Percentiles rank a stretch among this genome's conserved stretches.
Conservation (phyloP, 2,329 filamentous ascomycete genomes). For the Hypoxylon sp. region DNA sequence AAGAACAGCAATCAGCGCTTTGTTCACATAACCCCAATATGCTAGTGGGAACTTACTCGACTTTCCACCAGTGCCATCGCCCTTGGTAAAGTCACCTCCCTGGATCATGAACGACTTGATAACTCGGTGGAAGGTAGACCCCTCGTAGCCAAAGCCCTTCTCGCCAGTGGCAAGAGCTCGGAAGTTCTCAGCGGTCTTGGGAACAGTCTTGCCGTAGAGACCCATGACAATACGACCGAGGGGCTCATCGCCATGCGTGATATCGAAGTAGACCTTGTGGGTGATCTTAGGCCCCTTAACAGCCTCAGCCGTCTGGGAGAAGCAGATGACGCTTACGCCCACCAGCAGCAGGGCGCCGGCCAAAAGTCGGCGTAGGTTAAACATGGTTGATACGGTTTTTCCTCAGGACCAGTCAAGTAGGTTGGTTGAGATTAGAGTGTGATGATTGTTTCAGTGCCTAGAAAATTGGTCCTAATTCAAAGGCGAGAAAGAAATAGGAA, state of each 20-base stretch:
- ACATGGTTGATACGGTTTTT: conserved; percentile 68
- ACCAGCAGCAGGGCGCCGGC: conserved; percentile 81
- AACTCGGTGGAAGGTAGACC: conserved; percentile 87
- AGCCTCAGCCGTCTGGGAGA: conserved; percentile 80
- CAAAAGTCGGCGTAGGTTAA: conserved; percentile 77
- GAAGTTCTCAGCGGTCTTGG: conserved; percentile 81
- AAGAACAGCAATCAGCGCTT: conserved; percentile 34
- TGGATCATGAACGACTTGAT: conserved; percentile 95
- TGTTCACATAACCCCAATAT: not conserved
- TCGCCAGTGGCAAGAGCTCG: conserved; percentile 85
- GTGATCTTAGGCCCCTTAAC: conserved; percentile 94
- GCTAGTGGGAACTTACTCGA: conserved; percentile 71
- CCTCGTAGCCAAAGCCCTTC: conserved; percentile 87
- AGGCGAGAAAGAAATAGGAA: conserved; percentile 23
- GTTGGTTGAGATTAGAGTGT: conserved; percentile 16
- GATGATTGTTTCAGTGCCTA: conserved; percentile 22
- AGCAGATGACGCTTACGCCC: conserved; percentile 79
- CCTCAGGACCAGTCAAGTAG: conserved; percentile 29
- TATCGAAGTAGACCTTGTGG: conserved; percentile 92
- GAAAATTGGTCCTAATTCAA: conserved; percentile 34
- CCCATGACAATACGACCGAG: conserved; percentile 83
- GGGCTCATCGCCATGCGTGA: conserved; percentile 79
- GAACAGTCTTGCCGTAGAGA: conserved; percentile 88
- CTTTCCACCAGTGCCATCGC: conserved; percentile 87
- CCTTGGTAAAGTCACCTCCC: conserved; percentile 88